phyloP scores from a whole-genome alignment of 768 basidiomycete species.

The Amanita molliuscula region DNA sequence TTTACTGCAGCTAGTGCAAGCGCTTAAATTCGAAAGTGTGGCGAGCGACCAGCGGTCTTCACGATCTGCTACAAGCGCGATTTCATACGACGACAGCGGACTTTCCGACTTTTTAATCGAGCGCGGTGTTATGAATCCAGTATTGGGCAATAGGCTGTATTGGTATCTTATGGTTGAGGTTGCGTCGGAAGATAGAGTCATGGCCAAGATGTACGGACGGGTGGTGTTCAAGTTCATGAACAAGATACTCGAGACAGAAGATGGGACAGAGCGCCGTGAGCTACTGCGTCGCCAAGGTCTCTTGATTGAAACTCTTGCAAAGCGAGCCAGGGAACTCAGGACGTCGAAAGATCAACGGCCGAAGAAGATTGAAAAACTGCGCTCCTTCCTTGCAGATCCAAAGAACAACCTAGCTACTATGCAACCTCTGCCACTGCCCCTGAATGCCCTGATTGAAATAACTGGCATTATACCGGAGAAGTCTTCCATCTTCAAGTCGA shows the following conservation, averaged over 20 bases:
- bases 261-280: slow-evolving; percentile 75
- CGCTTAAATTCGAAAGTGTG: slow-evolving; percentile 89
- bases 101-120: slow-evolving; percentile 87
- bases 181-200: slow-evolving; percentile 72
- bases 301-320: slow-evolving; percentile 76
- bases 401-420: slow-evolving; percentile 80
- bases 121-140: slow-evolving; percentile 70
- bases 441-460: slow-evolving; percentile 79
- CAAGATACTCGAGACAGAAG: slow-evolving; percentile 74
- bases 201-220: slow-evolving; percentile 89
- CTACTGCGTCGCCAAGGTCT: slow-evolving; percentile 88
- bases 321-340: slow-evolving; percentile 79
- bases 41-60: slow-evolving; percentile 69
- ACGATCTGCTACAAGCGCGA: slow-evolving; percentile 61
- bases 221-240: slow-evolving; percentile 88
- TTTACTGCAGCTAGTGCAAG: slow-evolving; percentile 92
- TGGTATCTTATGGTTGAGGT: slow-evolving; percentile 99
- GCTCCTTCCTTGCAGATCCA: slow-evolving; percentile 72
- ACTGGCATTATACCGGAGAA: slow-evolving; percentile 87
- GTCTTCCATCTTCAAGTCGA: slow-evolving; percentile 95
- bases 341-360: slow-evolving; percentile 87
- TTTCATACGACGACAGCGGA: slow-evolving; percentile 86
- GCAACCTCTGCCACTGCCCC: slow-evolving; percentile 75
- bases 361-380: slow-evolving; percentile 95
- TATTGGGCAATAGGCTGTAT: slow-evolving; percentile 86